A percentile compares a stretch with the other conserved stretches of the same genome.
Evolutionary conservation across 345 rosid species (phyloP).

Genomic region (Clausena lansium): DNA sequence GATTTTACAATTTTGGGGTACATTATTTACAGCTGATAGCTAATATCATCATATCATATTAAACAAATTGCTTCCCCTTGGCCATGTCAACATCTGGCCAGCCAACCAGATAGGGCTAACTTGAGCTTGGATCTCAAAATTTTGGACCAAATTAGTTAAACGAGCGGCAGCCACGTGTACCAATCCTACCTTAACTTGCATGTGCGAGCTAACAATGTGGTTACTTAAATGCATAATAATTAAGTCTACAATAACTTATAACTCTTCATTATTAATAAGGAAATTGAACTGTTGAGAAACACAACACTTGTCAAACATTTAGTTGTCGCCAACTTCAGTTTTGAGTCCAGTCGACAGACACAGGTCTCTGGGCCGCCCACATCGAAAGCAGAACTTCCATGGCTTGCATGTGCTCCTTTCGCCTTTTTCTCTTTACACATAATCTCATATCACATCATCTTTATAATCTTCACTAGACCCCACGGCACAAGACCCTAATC

Average conservation of each 20-base stretch:
- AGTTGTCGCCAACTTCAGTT: background rate
- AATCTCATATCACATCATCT: background rate
- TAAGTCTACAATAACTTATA: too few relatives aligned
- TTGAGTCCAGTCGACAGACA: background rate
- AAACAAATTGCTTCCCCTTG: background rate
- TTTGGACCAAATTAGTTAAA: background rate
- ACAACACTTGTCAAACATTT: conserved; percentile 13
- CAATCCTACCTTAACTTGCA: background rate
- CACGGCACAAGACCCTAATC: background rate
- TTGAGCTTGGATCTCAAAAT: background rate
- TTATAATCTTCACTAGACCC: conserved; percentile 17
- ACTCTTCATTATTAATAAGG: background rate
- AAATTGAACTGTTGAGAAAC: background rate
- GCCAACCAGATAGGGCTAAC: background rate
- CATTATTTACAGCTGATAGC: too few relatives aligned
- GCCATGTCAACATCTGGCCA: background rate
- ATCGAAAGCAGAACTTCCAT: conserved; percentile 28
- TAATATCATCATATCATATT: too few relatives aligned
- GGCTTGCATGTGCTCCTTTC: conserved; percentile 28
- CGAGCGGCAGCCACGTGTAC: background rate
- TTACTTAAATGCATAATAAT: background rate
- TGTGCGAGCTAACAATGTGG: background rate
- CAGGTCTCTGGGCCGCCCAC: background rate
- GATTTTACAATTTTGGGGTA: too few relatives aligned
- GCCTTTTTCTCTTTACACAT: background rate